phyloP scores from a whole-genome alignment of 495 filamentous ascomycete species.

The Astrothelium macrocarpum region DNA sequence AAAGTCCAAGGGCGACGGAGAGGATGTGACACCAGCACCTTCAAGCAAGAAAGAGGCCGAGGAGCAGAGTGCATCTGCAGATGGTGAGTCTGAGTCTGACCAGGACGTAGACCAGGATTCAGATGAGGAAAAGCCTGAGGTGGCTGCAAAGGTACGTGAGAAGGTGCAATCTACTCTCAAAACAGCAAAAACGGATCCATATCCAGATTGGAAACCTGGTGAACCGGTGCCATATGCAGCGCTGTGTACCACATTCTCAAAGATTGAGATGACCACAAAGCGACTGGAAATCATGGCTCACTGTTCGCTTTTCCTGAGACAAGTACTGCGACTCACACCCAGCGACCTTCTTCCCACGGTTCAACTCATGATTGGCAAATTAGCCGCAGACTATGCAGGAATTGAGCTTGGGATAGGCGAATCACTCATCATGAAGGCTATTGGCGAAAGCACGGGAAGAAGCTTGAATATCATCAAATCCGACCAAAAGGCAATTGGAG shows the following conservation, averaged over 20 bases:
- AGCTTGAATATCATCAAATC: conserved; percentile 78
- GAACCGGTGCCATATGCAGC: conserved; percentile 90
- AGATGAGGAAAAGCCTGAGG: conserved; percentile 59
- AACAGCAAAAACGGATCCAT: conserved; percentile 62
- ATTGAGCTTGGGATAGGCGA: conserved; percentile 96
- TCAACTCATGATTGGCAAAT: conserved; percentile 93
- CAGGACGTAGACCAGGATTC: conserved; percentile 47
- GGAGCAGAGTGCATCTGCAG: conserved; percentile 15
- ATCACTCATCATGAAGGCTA: conserved; percentile 95
- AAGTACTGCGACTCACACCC: conserved; percentile 85
- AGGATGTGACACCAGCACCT: not conserved
- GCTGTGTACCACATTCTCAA: conserved; percentile 85
- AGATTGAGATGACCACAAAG: conserved; percentile 89
- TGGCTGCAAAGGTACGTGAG: conserved; percentile 66
- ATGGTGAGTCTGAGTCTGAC: conserved; percentile 32
- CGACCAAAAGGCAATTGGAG: conserved; percentile 92
- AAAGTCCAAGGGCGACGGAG: not conserved
- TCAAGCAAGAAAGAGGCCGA: conserved; percentile 10
- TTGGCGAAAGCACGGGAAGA: conserved; percentile 86
- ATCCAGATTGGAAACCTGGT: conserved; percentile 86
- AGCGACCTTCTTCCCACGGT: conserved; percentile 79
- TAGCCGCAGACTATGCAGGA: conserved; percentile 91
- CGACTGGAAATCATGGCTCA: conserved; percentile 75
- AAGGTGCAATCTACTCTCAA: conserved; percentile 72
- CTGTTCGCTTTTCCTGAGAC: conserved; percentile 81